Evolutionary conservation across 345 rosid species (phyloP).

Genomic region (Combretum micranthum): DNA sequence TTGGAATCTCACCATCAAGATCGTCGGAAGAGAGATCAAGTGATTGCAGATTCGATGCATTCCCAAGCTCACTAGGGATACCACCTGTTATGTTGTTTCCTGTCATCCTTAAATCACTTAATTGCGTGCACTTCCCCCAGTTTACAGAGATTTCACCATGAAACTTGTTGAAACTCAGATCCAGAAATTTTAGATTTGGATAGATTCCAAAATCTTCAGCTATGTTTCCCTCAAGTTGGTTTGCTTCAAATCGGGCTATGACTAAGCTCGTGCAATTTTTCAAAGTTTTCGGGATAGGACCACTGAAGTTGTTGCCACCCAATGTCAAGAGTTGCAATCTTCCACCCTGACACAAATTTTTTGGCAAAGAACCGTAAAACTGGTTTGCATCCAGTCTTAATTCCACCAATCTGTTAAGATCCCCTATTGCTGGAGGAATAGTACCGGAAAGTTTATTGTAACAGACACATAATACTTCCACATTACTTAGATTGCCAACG

Average conservation of each 20-base stretch:
- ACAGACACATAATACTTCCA: not conserved
- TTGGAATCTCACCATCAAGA: slow-evolving; percentile 9
- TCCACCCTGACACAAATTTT: not conserved
- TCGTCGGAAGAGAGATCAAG: slow-evolving; percentile 9
- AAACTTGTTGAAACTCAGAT: no score
- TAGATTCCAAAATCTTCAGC: slow-evolving; percentile 6
- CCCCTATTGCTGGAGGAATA: not conserved
- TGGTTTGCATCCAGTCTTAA: not conserved
- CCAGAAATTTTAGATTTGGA: slow-evolving; percentile 2
- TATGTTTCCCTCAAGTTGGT: not conserved
- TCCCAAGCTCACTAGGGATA: slow-evolving; percentile 1
- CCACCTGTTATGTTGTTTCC: not conserved
- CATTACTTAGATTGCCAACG: not conserved
- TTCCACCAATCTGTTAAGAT: not conserved
- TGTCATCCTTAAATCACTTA: slow-evolving; percentile 3
- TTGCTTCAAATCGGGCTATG: slow-evolving; percentile 2
- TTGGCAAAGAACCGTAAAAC: slow-evolving; percentile 9
- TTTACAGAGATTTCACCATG: not conserved
- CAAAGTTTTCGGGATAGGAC: slow-evolving; percentile 6
- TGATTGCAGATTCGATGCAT: not conserved
- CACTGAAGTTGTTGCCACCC: slow-evolving; percentile 10
- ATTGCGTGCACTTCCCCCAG: not conserved
- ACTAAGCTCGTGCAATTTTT: slow-evolving; percentile 10
- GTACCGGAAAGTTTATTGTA: not conserved
- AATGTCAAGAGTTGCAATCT: accelerated